Percentiles rank a stretch among this genome's conserved stretches.
Evolutionary conservation across 208 protist species (phyloP).

Genomic region (Trypanosoma avium): DNA sequence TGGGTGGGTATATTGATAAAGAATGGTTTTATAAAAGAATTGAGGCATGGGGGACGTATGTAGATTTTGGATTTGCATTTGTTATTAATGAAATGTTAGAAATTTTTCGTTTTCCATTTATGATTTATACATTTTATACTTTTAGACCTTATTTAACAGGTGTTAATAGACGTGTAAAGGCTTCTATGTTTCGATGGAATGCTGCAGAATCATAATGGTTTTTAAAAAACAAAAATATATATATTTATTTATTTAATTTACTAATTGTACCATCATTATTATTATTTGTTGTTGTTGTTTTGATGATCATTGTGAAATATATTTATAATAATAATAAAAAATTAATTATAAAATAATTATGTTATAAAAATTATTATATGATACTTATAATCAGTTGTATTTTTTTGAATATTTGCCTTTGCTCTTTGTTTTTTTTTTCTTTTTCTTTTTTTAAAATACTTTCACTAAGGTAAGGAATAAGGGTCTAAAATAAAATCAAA

Average conservation of each 20-base stretch:
- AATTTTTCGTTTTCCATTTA: slow-evolving; percentile 70
- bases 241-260: neutral
- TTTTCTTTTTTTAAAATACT: slow-evolving; percentile 5
- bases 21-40: slow-evolving; percentile 76
- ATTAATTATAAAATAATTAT: no score
- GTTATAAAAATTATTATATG: neutral
- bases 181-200: slow-evolving; percentile 67
- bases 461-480: neutral
- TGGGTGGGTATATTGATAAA: slow-evolving; percentile 54
- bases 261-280: no score
- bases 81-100: slow-evolving; percentile 85
- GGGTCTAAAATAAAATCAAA: neutral
- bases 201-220: slow-evolving; percentile 51
- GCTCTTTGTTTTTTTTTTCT: slow-evolving; percentile 10
- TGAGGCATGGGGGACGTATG: slow-evolving; percentile 80
- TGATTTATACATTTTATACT: slow-evolving; percentile 76
- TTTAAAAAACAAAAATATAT: neutral
- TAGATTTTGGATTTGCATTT: slow-evolving; percentile 90
- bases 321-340: no score
- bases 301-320: no score
- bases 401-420: neutral
- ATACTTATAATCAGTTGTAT: neutral
- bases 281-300: no score
- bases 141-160: slow-evolving; percentile 56
- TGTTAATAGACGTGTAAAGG: slow-evolving; percentile 52